Evolutionary conservation across 2,329 filamentous ascomycete genomes (phyloP).

Genomic region (Alternaria gaisen): DNA sequence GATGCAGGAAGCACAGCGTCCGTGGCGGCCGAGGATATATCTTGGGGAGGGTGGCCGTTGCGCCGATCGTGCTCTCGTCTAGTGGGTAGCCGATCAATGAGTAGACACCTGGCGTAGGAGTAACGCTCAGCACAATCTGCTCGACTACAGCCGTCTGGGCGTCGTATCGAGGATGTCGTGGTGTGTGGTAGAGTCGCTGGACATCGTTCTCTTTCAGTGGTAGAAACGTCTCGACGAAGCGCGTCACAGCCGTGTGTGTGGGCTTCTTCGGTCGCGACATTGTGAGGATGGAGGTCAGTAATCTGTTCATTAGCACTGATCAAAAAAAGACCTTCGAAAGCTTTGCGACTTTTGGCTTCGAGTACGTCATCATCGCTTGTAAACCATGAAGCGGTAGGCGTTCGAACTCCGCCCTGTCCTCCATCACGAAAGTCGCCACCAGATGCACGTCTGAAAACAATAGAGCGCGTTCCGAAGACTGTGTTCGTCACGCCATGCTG

Average conservation of each 20-base stretch:
- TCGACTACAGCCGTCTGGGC: constrained; percentile 39
- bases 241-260: constrained; percentile 40
- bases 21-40: constrained; percentile 26
- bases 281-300: not conserved
- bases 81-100: constrained; percentile 32
- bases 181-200: constrained; percentile 46
- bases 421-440: not conserved
- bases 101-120: constrained; percentile 44
- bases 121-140: constrained; percentile 44
- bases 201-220: constrained; percentile 45
- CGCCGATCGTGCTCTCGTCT: constrained; percentile 11
- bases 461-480: not conserved
- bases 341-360: constrained; percentile 12
- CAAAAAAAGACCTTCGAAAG: constrained; percentile 8
- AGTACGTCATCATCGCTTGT: constrained; percentile 33
- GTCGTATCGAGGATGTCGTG: constrained; percentile 39
- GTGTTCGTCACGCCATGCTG: not conserved
- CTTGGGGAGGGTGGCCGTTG: constrained; percentile 1
- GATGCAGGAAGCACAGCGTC: constrained; percentile 47
- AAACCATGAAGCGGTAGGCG: not conserved
- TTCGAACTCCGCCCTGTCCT: not conserved
- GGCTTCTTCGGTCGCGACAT: constrained; percentile 36
- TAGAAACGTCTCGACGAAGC: constrained; percentile 41
- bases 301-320: constrained; percentile 16
- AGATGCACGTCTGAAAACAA: not conserved